Evolutionary conservation across 2,329 filamentous ascomycete genomes (phyloP).

Genomic region (Alternaria novae-zelandiae): DNA sequence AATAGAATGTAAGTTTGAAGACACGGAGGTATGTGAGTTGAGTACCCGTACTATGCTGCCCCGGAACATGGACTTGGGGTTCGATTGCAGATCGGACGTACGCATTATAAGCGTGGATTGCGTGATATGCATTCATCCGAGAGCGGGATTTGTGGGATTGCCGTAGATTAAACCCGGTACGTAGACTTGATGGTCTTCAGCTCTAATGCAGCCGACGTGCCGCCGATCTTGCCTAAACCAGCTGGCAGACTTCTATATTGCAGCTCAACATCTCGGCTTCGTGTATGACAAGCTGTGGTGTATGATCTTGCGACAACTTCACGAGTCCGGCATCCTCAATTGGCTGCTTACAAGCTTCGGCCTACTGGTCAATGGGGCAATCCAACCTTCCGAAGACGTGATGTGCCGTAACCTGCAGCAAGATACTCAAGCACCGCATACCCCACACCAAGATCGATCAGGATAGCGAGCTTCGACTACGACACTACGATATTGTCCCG

Average conservation of each 20-base stretch:
- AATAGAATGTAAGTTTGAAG: background rate
- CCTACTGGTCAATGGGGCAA: background rate
- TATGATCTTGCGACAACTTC: background rate
- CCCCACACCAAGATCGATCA: background rate
- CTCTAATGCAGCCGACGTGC: background rate
- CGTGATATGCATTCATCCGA: background rate
- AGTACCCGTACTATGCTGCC: background rate
- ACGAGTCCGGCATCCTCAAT: background rate
- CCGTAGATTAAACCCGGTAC: background rate
- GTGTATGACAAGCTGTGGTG: background rate
- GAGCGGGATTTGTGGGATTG: background rate
- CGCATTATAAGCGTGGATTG: constrained; percentile 8
- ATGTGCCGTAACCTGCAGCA: background rate
- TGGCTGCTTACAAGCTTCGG: background rate
- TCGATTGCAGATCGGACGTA: background rate
- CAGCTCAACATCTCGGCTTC: background rate
- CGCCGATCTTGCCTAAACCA: background rate
- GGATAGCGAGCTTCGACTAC: background rate
- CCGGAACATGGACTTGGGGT: background rate
- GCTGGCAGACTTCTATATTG: background rate
- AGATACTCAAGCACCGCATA: background rate
- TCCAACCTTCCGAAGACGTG: background rate
- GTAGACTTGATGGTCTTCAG: background rate
- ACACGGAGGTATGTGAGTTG: background rate
- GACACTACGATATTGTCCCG: background rate